Evolutionary conservation across 257 asterid species (phyloP), one percentile per base, ranked within the genome.

Genomic region (Primulina huaijiensis): DNA sequence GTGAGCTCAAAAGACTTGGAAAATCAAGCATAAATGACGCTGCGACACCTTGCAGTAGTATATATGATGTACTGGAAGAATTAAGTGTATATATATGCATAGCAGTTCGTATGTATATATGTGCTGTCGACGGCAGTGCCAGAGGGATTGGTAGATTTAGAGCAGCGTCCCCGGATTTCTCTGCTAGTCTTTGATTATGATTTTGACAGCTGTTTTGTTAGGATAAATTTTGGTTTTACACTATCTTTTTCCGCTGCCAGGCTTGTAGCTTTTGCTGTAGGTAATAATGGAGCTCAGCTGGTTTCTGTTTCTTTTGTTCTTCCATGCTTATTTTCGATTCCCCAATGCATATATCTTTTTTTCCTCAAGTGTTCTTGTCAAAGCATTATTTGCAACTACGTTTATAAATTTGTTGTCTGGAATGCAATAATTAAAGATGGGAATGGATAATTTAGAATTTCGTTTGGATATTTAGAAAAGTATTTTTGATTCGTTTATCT

Each of bases 131-230:
- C 74, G 34, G 64, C 67, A n/a, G 2, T 75, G 30, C 77, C 87
- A 7, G 87, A 67, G 83, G 83, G 86, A 78, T 76, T 38, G 68
- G 52, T 79, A 78, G 80, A 52, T 38, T 52, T 67, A 59, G 76
- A 17, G 61, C 67, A 59, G 68, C 67, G 77, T 87, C 83, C 84
- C 88, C 83, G 87, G 85, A 71, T 62, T 46, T 79, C 64, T 80
- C 68, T 37, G 8, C 52, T 3, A 9, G n/a, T 1, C 64, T 67
- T 71, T 2, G 30, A 27, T 27, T 60, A 59, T 20, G 52, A 16
- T 14, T 46, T 74, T 27, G 55, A 14, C 64, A 1, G 46, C 2
- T 6, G 16, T 46, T 63, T 31, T 25, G 17, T 31, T 30, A 25
- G 1, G 2, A 35, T 57, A 7, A n/a, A 43, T 30, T 17, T 68